phyloP scores from a whole-genome alignment of 495 filamentous ascomycete genomes.

The Tuber microsphaerosporum region DNA sequence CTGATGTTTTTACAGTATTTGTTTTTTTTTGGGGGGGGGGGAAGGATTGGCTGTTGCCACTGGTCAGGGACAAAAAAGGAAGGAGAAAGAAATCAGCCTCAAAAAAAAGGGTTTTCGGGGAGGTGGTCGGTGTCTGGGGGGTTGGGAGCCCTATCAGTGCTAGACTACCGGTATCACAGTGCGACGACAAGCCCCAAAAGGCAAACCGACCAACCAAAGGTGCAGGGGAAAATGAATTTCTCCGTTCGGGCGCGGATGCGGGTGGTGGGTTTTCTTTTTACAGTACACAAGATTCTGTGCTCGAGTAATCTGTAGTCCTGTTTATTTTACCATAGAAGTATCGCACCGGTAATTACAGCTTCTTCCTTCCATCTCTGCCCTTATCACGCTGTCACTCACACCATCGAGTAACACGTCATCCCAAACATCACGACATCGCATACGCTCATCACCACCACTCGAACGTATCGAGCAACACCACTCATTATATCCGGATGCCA shows the following conservation, averaged over 20 bases:
- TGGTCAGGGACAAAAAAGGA: slow-evolving; percentile 14
- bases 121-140: not conserved
- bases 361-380: not conserved
- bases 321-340: not conserved
- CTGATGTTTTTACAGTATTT: not conserved
- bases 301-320: not conserved
- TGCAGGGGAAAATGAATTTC: not conserved
- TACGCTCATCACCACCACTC: not conserved
- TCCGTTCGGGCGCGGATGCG: not conserved
- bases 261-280: not conserved
- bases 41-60: slow-evolving; percentile 1
- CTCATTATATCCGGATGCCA: not conserved
- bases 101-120: not conserved
- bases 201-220: not conserved
- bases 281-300: not conserved
- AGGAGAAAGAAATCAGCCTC: slow-evolving; percentile 16
- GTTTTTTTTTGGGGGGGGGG: not conserved
- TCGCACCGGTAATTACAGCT: not conserved
- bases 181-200: not conserved
- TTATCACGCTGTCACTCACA: not conserved
- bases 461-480: not conserved
- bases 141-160: not conserved
- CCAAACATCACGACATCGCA: slow-evolving; percentile 3
- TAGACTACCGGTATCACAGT: no score
- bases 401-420: not conserved